phyloP scores from a whole-genome alignment of 805 yeast species.

The Sugiyamaella qingdaonensis region DNA sequence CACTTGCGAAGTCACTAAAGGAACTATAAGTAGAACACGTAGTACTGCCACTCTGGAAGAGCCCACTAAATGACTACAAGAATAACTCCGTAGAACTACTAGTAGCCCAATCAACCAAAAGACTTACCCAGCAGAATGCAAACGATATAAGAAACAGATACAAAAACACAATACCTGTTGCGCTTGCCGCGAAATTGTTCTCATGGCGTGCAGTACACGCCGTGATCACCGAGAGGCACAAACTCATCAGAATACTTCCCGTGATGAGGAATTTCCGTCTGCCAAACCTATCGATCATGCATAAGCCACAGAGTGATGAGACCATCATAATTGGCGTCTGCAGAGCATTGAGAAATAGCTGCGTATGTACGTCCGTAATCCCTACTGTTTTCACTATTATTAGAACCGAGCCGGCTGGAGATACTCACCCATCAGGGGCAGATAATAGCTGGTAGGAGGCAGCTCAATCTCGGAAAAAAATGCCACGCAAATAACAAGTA shows the following conservation, averaged over 20 bases:
- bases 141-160: constrained; percentile 14
- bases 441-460: constrained; percentile 11
- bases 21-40: no score
- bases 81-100: no score
- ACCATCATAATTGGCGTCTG: constrained; percentile 8
- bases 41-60: no score
- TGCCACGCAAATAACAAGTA: background rate
- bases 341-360: constrained; percentile 10
- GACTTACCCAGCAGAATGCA: constrained; percentile 24
- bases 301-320: constrained; percentile 15
- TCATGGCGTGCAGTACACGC: constrained; percentile 28
- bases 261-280: constrained; percentile 28
- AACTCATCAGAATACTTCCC: constrained; percentile 21
- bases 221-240: constrained; percentile 34
- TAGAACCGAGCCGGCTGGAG: background rate
- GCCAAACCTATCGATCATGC: constrained; percentile 28
- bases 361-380: constrained; percentile 7
- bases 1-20: no score
- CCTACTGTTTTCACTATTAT: constrained; percentile 9
- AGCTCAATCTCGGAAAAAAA: background rate
- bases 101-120: no score
- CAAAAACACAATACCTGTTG: constrained; percentile 16
- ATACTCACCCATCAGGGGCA: constrained; percentile 7
- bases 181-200: background rate
- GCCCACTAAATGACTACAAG: no score